Evolutionary conservation across 495 filamentous ascomycete species (phyloP).

Genomic region (Peziza echinospora): DNA sequence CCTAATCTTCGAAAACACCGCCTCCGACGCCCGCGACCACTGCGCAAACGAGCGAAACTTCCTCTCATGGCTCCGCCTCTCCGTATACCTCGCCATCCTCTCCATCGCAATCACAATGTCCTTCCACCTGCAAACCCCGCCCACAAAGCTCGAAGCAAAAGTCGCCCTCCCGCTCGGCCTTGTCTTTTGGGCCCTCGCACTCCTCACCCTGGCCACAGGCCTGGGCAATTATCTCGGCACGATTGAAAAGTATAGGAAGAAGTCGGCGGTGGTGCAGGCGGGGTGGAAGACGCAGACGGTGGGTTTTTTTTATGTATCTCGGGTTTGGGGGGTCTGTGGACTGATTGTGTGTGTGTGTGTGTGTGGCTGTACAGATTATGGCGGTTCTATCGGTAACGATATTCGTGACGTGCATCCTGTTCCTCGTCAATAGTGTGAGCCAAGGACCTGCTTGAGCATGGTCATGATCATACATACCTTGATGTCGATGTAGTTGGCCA

Average conservation of each 20-base stretch:
- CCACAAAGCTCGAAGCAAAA: slow-evolving; percentile 43
- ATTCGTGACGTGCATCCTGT: slow-evolving; percentile 40
- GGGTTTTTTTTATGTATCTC: slow-evolving; percentile 17
- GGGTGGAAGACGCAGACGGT: slow-evolving; percentile 83
- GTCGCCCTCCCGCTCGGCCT: slow-evolving; percentile 69
- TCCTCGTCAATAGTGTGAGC: slow-evolving; percentile 11
- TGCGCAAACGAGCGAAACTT: slow-evolving; percentile 70
- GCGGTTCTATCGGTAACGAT: slow-evolving; percentile 57
- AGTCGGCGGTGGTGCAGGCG: slow-evolving; percentile 68
- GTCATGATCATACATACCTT: too few species aligned
- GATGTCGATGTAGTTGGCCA: too few species aligned
- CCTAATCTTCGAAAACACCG: slow-evolving; percentile 71
- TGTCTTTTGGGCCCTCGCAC: slow-evolving; percentile 64
- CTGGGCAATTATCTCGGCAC: slow-evolving; percentile 59
- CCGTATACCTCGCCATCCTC: slow-evolving; percentile 78
- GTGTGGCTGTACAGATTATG: slow-evolving; percentile 49
- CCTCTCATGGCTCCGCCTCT: slow-evolving; percentile 81
- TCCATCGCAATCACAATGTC: slow-evolving; percentile 75
- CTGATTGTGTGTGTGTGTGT: too few species aligned
- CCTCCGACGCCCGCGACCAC: slow-evolving; percentile 70
- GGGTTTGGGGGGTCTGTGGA: too few species aligned
- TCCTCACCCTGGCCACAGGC: slow-evolving; percentile 54
- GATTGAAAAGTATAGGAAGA: slow-evolving; percentile 59
- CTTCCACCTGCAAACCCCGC: slow-evolving; percentile 64
- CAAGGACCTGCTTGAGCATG: too few species aligned